These are phyloP conservation scores for Tylopilus rubrobrunneus DNA, from an alignment of 768 basidiomycete genomes.

Conservation along the genomic window DNA sequence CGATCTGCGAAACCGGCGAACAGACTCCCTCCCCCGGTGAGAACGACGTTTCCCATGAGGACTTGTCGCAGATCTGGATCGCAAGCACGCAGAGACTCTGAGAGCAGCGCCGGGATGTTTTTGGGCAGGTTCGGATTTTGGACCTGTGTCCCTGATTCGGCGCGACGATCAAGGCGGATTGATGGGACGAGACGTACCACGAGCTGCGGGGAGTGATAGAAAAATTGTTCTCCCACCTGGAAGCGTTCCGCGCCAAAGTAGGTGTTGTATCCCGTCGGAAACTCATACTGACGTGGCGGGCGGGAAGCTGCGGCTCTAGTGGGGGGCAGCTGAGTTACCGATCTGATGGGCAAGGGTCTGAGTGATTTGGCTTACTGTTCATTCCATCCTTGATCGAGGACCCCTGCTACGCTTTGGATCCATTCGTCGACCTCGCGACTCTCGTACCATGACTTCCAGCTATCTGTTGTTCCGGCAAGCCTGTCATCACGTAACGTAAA, in stretches of 20 bases:
- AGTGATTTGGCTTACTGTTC: constrained; percentile 60
- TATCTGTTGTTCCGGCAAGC: constrained; percentile 64
- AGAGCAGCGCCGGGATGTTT: constrained; percentile 71
- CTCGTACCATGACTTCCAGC: constrained; percentile 81
- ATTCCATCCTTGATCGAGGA: constrained; percentile 85
- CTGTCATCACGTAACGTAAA: constrained; percentile 77
- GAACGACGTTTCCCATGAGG: constrained; percentile 88
- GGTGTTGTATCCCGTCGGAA: constrained; percentile 88
- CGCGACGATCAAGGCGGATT: neutral
- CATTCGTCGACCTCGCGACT: constrained; percentile 86
- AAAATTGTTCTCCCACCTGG: constrained; percentile 84
- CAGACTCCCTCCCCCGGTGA: constrained; percentile 91
- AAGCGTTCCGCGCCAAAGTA: constrained; percentile 82
- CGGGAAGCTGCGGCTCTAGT: constrained; percentile 56
- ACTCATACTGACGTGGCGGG: constrained; percentile 77
- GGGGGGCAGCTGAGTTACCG: neutral
- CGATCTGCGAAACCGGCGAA: constrained; percentile 86
- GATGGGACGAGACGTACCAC: constrained; percentile 35
- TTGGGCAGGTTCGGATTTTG: constrained; percentile 69
- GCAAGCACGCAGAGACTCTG: constrained; percentile 73
- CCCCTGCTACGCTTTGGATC: constrained; percentile 83
- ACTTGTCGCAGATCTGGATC: constrained; percentile 91
- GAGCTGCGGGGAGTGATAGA: constrained; percentile 62
- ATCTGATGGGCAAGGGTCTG: neutral
- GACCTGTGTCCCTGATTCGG: constrained; percentile 29